Base-by-base conservation (phyloP, 306 rosid genomes). In the Psophocarpus tetragonolobus region DNA sequence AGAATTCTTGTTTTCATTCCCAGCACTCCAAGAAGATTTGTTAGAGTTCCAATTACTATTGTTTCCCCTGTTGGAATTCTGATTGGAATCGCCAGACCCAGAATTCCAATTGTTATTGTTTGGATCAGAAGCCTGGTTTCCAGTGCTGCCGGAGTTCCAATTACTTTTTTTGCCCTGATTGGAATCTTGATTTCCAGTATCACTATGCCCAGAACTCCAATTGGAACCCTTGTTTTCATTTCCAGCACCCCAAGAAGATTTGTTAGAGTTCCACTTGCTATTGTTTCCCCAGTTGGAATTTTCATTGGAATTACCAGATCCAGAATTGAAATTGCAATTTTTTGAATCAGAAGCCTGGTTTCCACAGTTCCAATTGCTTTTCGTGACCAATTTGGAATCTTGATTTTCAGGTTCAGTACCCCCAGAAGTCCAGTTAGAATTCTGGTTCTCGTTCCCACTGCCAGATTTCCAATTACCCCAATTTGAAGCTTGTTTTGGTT, bases 201-300 rank as follows among this genome's bases (percentile, higher is more conserved):
- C 78, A 58, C 61, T 26, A 29, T 70, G 69, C 64, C 84, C 82
- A 54, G 80, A 73, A 68, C 70, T 69, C 83, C 88, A 78, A 39
- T 36, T 53, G 5, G 84, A 68, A 51, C 24, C 72, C 27, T 72
- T 79, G 60, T 57, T 78, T 58, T 68, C 83, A 77, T 47, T 67
- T 24, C 71, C 71, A 17, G 80, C 51, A 54, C 42, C 18, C 77
- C 80, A 41, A 80, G 79, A 81, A 12, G 64, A 45, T 10, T 66
- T 74, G 26, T 30, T 42, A 0, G 62, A 27, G 18, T 69, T 74
- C 77, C 61, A 18, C 23, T 68, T 73, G 8, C 47, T 18, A 14
- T 71, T 71, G 13, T 61, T 77, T 29, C 63, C 73, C 87, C 77
- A 57, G 53, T 41, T 66, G 14, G 83, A 15, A 18, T 50, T 48